A percentile compares a stretch with the other conserved stretches of the same genome.
These are phyloP conservation scores for Yarrowia sp. DNA, from an alignment of 805 yeast genomes.

Conservation along the genomic window DNA sequence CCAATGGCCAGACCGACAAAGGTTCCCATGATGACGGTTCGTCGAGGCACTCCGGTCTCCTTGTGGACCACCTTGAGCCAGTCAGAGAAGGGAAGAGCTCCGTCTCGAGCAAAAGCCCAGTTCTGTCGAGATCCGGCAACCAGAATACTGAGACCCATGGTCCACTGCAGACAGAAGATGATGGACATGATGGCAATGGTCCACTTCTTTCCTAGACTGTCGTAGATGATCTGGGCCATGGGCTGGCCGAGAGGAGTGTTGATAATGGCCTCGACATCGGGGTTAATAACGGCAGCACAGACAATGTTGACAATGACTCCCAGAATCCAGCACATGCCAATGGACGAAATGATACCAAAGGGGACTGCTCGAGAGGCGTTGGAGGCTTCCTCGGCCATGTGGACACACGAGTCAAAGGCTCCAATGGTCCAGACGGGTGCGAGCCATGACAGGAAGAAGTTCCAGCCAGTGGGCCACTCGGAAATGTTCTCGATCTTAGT, in stretches of 20 bases:
- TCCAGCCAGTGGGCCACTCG: conserved; percentile 61
- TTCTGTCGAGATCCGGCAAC: conserved; percentile 67
- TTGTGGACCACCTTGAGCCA: conserved; percentile 56
- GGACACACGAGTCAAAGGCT: conserved; percentile 68
- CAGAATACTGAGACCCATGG: conserved; percentile 62
- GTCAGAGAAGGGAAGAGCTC: conserved; percentile 62
- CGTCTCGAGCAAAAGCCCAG: conserved; percentile 75
- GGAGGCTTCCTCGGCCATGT: conserved; percentile 67
- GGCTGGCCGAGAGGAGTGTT: conserved; percentile 53
- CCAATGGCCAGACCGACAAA: conserved; percentile 52
- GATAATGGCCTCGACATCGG: conserved; percentile 45
- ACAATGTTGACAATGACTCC: conserved; percentile 58
- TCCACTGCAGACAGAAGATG: conserved; percentile 56
- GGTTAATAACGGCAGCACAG: conserved; percentile 51
- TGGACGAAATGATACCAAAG: conserved; percentile 58
- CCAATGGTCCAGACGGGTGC: conserved; percentile 76
- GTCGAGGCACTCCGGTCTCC: conserved; percentile 56
- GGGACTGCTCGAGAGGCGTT: conserved; percentile 64
- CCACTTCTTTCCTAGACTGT: conserved; percentile 62
- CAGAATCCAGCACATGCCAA: conserved; percentile 52
- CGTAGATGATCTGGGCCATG: conserved; percentile 61
- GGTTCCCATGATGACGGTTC: conserved; percentile 58
- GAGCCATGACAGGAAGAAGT: conserved; percentile 52
- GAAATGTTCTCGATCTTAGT: conserved; percentile 50
- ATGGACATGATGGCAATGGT: conserved; percentile 61